These are phyloP conservation scores for Boletus eberwhitei DNA, from an alignment of 768 basidiomycete genomes.

Conservation along the genomic window DNA sequence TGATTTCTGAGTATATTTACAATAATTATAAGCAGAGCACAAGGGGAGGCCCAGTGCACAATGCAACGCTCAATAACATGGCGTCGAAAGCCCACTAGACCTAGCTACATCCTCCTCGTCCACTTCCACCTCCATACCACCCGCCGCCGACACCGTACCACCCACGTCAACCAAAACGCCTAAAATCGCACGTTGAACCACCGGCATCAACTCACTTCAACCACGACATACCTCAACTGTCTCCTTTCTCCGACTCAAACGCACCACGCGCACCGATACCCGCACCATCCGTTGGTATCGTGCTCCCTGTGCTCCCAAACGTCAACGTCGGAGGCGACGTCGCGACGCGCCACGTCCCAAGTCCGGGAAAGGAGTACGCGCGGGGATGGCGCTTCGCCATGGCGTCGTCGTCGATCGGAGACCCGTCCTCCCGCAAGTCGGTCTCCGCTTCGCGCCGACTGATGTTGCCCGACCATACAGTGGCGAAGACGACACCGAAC, in stretches of 20 bases:
- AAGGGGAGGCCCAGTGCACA: not conserved
- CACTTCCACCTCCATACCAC: not conserved
- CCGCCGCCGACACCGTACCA: not conserved
- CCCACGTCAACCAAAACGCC: not conserved
- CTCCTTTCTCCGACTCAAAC: not conserved
- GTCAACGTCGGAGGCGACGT: constrained; percentile 1
- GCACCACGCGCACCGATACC: not conserved
- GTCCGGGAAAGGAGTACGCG: constrained; percentile 8
- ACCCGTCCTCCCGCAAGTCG: not conserved
- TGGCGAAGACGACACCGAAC: constrained; percentile 34
- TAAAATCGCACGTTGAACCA: not conserved
- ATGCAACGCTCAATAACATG: not conserved
- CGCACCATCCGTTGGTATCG: not conserved
- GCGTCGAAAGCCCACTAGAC: not conserved
- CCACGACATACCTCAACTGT: constrained; percentile 1
- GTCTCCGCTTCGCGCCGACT: not conserved
- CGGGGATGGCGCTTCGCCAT: not conserved
- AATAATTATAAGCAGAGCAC: too few species aligned
- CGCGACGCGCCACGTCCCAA: constrained; percentile 21
- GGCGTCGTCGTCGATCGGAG: not conserved
- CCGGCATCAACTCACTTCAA: not conserved
- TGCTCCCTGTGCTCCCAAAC: not conserved
- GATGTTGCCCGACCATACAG: constrained; percentile 26
- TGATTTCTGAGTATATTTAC: too few species aligned
- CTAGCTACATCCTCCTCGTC: not conserved